Evolutionary conservation across 345 rosid genomes (phyloP), one percentile per base, ranked within the genome.

Genomic region (Theobroma cacao): DNA sequence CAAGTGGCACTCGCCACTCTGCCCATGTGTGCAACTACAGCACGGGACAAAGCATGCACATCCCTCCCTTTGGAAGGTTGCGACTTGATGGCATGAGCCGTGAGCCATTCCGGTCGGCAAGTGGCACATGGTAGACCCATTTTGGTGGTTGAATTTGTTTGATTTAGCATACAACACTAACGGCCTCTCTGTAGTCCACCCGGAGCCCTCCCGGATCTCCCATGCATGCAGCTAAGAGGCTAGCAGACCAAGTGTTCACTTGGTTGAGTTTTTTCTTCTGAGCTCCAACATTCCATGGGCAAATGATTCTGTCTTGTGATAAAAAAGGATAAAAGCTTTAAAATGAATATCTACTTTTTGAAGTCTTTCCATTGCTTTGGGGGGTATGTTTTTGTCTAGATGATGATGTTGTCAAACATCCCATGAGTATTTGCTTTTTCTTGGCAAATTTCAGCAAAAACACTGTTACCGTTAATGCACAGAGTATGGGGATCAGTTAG

Each of bases 51-150:
- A 47, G 74, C 74, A 70, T 70, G 59, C 74, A 17, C 74, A 53
- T 48, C 45, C 7, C 7, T 34, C 48, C 59, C 41, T 20, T 74
- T 55, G 56, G 48, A 30, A 74, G 67, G 12, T 52, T 73, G 20
- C 48, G 74, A 15, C n/a, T n/a, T n/a, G 28, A 26, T 22, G 5
- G 24, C 59, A 36, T 28, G 15, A 6, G 18, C 7, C 13, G 38
- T 36, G 38, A 56, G 41, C 43, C 45, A 58, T n/a, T 34, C 24
- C 62, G 56, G 9, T 28, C 5, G 56, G 60, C 58, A 69, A 59
- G 6, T 53, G 68, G 7, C 82, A 80, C 82, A 69, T 60, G 76
- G 79, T 75, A 69, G 79, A 75, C 76, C 82, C 72, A 59, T 69
- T 60, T 41, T 3, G 36, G 31, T 18, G 28, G 41, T 9, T 71